phyloP scores from a whole-genome alignment of 257 asterid genomes.

The Solanum pimpinellifolium region DNA sequence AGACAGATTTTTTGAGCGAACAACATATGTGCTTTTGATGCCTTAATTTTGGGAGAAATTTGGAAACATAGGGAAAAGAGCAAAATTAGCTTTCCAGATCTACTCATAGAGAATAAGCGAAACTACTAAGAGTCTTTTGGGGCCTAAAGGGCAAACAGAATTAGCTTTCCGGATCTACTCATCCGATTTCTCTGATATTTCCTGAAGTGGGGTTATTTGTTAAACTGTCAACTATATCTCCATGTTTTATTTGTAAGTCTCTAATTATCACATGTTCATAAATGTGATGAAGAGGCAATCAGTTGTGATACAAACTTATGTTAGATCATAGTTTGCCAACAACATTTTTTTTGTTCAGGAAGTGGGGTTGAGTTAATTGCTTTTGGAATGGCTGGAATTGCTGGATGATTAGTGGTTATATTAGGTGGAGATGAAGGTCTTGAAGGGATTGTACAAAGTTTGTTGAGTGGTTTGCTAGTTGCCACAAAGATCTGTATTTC shows the following conservation, averaged over 20 bases:
- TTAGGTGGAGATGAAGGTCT: constrained; percentile 50
- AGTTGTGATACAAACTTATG: background rate
- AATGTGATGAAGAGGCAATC: background rate
- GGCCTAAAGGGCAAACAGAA: background rate
- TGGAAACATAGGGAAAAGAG: background rate
- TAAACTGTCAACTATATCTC: background rate
- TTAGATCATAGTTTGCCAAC: background rate
- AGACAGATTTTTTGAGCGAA: background rate
- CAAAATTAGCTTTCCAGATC: background rate
- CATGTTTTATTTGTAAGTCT: background rate
- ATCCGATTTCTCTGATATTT: background rate
- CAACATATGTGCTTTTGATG: background rate
- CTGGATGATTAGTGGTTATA: constrained; percentile 37
- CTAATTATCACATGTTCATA: background rate
- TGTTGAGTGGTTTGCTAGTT: constrained; percentile 32
- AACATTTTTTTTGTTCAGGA: background rate
- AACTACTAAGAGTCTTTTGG: too few relatives aligned
- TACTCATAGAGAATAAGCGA: background rate
- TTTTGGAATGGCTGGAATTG: constrained; percentile 80
- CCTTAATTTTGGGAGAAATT: background rate
- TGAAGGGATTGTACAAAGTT: constrained; percentile 57
- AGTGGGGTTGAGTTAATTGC: constrained; percentile 27
- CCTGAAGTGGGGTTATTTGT: background rate
- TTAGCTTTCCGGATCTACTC: background rate
- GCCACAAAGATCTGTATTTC: constrained; percentile 73